Evolutionary conservation across 148 eudicot species (phyloP), one percentile per base, ranked within the genome.

Genomic region (Amaranthus cruentus): DNA sequence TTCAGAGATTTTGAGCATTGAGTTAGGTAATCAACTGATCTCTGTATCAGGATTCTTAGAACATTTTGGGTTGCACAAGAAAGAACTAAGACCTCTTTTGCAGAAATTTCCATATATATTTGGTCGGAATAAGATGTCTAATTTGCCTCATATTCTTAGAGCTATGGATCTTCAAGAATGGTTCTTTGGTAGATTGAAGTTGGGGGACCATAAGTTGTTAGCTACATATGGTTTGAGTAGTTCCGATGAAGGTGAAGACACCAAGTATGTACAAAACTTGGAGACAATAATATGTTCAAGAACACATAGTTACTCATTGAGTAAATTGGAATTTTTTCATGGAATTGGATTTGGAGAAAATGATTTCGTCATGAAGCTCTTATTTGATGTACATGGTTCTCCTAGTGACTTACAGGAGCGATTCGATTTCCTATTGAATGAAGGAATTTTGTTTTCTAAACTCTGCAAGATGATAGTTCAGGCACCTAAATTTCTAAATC

Each of bases 301-400:
- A 68, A 74, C 77, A 43, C 73, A 21, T 12, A 8, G 21, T 71
- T 83, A 87, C 75, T 47, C 80, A 4, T 42, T 73, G 10, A 69
- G 59, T 21, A 91, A 87, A 69, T 76, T 91, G 81, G 55, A 83
- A 3, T 85, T 87, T 77, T 66, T 91, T 47, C 93, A 91, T 52
- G 46, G 93, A 53, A 81, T 91, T 72, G 97, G 97, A 14, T 89
- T 77, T 66, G 97, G 91, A 65, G 91, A 89, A 77, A 89, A 86
- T 73, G 65, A 18, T 15, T 73, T 74, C 47, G 78, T 85, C 42
- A 28, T 86, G 58, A 82, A 82, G 80, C 65, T 87, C 38, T 70
- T 91, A 11, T 52, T 58, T 9, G 47, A 53, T 18, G 55, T 80
- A 21, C 87, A 86, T 53, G 89, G 89, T 49, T 59, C 79, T 38